Base-by-base conservation (phyloP, 331 rosid genomes). In the Malus hybrid region DNA sequence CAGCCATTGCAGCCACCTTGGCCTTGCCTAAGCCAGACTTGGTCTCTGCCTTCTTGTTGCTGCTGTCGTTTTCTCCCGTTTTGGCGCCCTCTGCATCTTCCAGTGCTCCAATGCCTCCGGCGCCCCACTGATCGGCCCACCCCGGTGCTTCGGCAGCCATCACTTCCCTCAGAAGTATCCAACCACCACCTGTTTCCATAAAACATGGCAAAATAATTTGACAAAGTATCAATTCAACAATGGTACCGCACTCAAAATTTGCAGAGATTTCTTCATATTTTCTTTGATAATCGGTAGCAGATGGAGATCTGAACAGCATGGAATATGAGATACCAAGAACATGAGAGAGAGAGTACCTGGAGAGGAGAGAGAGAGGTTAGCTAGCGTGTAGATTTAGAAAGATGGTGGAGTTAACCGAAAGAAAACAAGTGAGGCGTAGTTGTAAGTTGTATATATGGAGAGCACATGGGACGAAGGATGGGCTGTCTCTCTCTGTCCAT, bases 91-190 rank as follows among this genome's bases (percentile, higher is more conserved):
- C 80, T 2, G 86, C 93, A 78, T 89, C 97, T 71, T 83, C 98
- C 88, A 93, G 80, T 31, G 94, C 96, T n/a, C 98, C 98, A n/a
- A 93, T 84, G 16, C 98, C 98, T 39, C 98, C 98, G 14, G 93
- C 91, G 9, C 98, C 98, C 98, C 98, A 93, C 76, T 93, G 98
- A 79, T 93, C 98, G 15, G 98, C 98, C 98, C 98, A 93, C 80
- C 90, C 90, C 8, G 96, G 96, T 83, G 86, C 98, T 75, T 90
- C 97, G 5, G 81, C 80, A 22, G 90, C 90, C 97, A 90, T 90
- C 5, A 50, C 11, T 20, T 64, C 5, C 0, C 57, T 52, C 20
- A 52, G 0, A 27, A 13, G 18, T 61, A 15, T 22, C 7, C 31
- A 22, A 15, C 16, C 0, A 50, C 16, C 3, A 50, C 20, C 54